A percentile compares a stretch with the other conserved stretches of the same genome.
phyloP scores from a whole-genome alignment of 176 grass and related monocot genomes.

The Calamus simplicifolius region DNA sequence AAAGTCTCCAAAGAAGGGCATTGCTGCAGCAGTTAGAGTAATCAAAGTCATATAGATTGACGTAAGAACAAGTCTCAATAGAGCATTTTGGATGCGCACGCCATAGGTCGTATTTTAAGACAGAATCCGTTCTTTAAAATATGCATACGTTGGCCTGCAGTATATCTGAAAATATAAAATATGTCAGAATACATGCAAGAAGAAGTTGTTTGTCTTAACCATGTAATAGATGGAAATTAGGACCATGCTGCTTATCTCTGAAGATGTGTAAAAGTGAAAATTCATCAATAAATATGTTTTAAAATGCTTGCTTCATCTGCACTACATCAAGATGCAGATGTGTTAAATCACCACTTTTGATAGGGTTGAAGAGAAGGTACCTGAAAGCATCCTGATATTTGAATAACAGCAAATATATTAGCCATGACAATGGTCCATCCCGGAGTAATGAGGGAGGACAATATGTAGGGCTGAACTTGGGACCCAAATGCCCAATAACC shows the following conservation, averaged over 20 bases:
- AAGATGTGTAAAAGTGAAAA: too few relatives aligned
- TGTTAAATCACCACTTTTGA: too few relatives aligned
- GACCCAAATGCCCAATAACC: conserved; percentile 82
- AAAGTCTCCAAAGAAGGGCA: conserved; percentile 87
- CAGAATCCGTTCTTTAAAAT: conserved; percentile 31
- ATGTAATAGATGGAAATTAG: too few relatives aligned
- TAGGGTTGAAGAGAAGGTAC: conserved; percentile 16
- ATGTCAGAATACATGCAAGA: too few relatives aligned
- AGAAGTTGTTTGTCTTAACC: too few relatives aligned
- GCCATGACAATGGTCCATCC: conserved; percentile 68
- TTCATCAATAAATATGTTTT: too few relatives aligned
- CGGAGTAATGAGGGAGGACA: conserved; percentile 59
- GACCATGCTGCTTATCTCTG: too few relatives aligned
- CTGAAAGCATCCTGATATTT: conserved; percentile 88
- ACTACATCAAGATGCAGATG: too few relatives aligned
- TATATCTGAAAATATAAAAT: conserved; percentile 50
- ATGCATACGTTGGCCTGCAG: conserved; percentile 55
- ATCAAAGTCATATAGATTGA: conserved; percentile 39
- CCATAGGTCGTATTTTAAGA: conserved; percentile 6
- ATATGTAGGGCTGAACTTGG: conserved; percentile 54
- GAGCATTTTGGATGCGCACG: neutral
- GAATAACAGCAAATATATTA: conserved; percentile 80
- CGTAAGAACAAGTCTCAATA: conserved; percentile 44
- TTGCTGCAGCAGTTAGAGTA: conserved; percentile 44
- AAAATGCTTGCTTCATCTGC: too few relatives aligned